A percentile compares a stretch with the other conserved stretches of the same genome.
These are phyloP conservation scores for Vinca minor DNA, from an alignment of 257 asterid species.

Conservation along the genomic window DNA sequence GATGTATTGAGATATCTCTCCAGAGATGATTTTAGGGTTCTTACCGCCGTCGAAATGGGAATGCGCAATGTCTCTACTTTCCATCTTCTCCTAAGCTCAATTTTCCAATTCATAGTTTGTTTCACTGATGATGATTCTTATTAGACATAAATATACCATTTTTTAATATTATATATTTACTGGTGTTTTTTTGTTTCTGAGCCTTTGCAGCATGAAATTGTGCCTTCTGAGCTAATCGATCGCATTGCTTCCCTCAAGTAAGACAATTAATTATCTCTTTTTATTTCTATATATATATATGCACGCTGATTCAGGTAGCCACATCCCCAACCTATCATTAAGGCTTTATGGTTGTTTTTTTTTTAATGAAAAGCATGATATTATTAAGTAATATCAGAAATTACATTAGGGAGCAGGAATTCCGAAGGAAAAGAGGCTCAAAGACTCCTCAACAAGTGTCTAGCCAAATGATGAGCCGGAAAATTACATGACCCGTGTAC, in stretches of 20 bases:
- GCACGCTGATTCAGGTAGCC: too few species aligned
- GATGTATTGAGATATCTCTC: slow-evolving; percentile 70
- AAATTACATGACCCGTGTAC: too few species aligned
- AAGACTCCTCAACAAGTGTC: too few species aligned
- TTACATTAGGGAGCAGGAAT: too few species aligned
- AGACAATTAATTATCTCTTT: too few species aligned
- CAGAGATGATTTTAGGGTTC: slow-evolving; percentile 88
- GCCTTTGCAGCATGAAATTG: slow-evolving; percentile 79
- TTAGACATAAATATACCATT: background rate
- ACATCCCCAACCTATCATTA: too few species aligned
- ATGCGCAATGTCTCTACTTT: slow-evolving; percentile 79
- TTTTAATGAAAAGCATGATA: too few species aligned
- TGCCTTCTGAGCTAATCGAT: slow-evolving; percentile 67
- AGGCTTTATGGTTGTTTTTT: too few species aligned
- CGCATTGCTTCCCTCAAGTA: slow-evolving; percentile 82
- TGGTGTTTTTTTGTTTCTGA: slow-evolving; percentile 3
- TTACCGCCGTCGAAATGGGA: slow-evolving; percentile 96
- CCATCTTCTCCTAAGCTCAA: background rate
- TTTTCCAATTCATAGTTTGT: background rate
- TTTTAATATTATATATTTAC: background rate
- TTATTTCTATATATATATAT: too few species aligned
- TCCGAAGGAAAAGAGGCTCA: too few species aligned
- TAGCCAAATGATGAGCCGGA: too few species aligned
- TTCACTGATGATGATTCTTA: background rate
- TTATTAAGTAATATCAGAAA: too few species aligned